These are phyloP conservation scores for Epichloe sp. DNA, from an alignment of 2,329 filamentous ascomycete species.

Conservation along the genomic window DNA sequence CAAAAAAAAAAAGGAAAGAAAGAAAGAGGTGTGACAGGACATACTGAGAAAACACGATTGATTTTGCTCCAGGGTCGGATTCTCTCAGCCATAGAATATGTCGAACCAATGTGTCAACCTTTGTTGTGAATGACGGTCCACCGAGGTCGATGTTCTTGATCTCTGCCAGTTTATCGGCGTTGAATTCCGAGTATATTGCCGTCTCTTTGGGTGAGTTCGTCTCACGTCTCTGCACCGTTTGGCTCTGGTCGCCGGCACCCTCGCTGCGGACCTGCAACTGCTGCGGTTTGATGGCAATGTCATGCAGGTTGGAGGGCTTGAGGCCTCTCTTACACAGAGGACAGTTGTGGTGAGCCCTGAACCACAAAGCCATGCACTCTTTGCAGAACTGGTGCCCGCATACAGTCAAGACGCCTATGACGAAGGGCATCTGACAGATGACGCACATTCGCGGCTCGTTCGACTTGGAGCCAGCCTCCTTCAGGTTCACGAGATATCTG, in stretches of 20 bases:
- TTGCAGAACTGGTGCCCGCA: constrained; percentile 92
- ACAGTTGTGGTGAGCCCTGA: constrained; percentile 58
- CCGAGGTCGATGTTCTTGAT: constrained; percentile 72
- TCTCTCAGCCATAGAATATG: constrained; percentile 78
- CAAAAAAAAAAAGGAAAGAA: not conserved
- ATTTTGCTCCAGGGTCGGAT: constrained; percentile 76
- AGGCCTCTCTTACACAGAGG: constrained; percentile 71
- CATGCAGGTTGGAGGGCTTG: constrained; percentile 56
- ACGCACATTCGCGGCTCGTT: constrained; percentile 61
- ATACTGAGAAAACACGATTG: constrained; percentile 81
- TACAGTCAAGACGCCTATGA: constrained; percentile 66
- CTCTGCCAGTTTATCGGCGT: constrained; percentile 54
- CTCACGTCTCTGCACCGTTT: constrained; percentile 8
- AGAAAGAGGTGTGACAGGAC: constrained; percentile 4
- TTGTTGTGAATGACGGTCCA: constrained; percentile 68
- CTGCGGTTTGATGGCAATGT: constrained; percentile 72
- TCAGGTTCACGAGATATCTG: constrained; percentile 51
- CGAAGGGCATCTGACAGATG: constrained; percentile 70
- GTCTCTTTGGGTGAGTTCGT: constrained; percentile 18
- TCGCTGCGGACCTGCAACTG: constrained; percentile 50
- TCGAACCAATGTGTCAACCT: constrained; percentile 70
- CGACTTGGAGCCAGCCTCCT: constrained; percentile 45
- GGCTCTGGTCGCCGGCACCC: constrained; percentile 4
- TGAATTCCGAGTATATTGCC: constrained; percentile 67
- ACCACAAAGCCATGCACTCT: constrained; percentile 74